Evolutionary conservation across 23 red algal genomes (phyloP).

Genomic region (Pyropia haitanensis): DNA sequence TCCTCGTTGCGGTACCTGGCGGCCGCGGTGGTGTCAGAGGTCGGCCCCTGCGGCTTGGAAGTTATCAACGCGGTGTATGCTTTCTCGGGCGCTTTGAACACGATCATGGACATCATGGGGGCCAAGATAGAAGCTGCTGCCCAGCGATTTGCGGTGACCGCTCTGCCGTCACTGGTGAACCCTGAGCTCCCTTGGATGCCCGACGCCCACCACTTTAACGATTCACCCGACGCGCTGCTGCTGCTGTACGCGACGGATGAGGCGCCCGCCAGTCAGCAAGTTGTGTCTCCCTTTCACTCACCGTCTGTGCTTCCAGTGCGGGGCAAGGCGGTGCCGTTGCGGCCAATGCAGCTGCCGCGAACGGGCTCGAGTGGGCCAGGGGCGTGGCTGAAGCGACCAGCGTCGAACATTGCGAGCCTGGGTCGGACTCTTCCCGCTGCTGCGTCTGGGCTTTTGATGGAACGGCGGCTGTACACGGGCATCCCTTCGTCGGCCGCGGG

Average conservation of each 20-base stretch:
- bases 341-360: too few relatives aligned
- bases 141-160: conserved; percentile 3
- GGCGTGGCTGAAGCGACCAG: background rate
- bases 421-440: conserved; percentile 5
- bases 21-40: background rate
- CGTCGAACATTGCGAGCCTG: conserved; percentile 9
- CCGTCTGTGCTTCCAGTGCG: too few relatives aligned
- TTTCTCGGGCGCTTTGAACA: conserved; percentile 18
- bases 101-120: conserved; percentile 19
- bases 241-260: too few relatives aligned
- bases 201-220: too few relatives aligned
- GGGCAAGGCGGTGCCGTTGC: too few relatives aligned
- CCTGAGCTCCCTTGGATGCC: too few relatives aligned
- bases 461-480: conserved; percentile 14
- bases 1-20: background rate
- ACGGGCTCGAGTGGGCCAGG: background rate
- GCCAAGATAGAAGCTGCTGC: conserved; percentile 8
- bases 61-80: conserved; percentile 15
- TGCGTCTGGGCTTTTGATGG: background rate
- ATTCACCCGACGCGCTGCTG: too few relatives aligned
- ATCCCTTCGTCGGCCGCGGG: conserved; percentile 2
- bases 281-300: too few relatives aligned
- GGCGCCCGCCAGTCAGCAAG: too few relatives aligned
- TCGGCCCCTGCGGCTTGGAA: background rate
- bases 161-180: too few relatives aligned